These are phyloP conservation scores for Schoenoplectus tabernaemontani DNA, from an alignment of 202 grass and related monocot genomes.

Conservation along the genomic window DNA sequence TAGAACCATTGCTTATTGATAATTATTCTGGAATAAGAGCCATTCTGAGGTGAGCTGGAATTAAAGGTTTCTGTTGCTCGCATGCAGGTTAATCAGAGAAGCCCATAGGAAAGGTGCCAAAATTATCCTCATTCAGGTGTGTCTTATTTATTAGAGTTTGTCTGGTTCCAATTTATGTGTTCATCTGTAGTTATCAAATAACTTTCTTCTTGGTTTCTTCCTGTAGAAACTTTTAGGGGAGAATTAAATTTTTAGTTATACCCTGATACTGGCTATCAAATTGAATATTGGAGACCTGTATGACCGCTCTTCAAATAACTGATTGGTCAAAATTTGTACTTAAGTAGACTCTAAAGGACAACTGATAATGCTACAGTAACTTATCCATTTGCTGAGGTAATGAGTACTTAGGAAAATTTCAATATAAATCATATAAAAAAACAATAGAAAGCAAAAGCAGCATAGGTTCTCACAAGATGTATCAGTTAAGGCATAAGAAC, in stretches of 20 bases:
- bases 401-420: not conserved
- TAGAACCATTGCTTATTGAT: not conserved
- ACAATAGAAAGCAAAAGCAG: too few relatives aligned
- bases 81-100: conserved; percentile 80
- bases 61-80: not conserved
- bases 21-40: not conserved
- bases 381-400: not conserved
- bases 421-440: not conserved
- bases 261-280: not conserved
- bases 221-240: too few relatives aligned
- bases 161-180: not conserved
- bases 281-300: not conserved
- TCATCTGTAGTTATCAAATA: not conserved
- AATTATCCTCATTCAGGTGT: conserved; percentile 80
- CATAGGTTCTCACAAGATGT: not conserved
- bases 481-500: not conserved
- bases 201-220: too few relatives aligned
- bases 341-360: not conserved
- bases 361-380: too few relatives aligned
- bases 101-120: conserved; percentile 81
- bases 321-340: not conserved
- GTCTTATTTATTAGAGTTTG: not conserved
- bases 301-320: not conserved
- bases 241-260: too few relatives aligned
- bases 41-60: not conserved